These are phyloP conservation scores for Knoxia roxburghii DNA, from an alignment of 257 asterid species.

Conservation along the genomic window DNA sequence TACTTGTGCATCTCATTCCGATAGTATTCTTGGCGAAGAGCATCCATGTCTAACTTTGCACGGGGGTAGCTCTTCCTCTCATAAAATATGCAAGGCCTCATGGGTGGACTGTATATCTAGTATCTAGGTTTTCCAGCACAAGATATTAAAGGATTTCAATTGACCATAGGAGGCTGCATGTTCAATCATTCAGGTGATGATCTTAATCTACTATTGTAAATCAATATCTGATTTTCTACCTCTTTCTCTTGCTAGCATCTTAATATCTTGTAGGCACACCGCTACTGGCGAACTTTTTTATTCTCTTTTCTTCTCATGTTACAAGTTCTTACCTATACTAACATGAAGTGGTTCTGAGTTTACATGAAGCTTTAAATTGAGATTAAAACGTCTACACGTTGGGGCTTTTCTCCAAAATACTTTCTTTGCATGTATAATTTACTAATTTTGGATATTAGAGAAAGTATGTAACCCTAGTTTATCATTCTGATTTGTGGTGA, in stretches of 20 bases:
- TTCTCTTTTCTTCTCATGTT: constrained; percentile 1
- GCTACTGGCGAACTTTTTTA: not conserved
- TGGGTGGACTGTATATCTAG: not conserved
- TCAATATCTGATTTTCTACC: not conserved
- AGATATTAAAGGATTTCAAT: not conserved
- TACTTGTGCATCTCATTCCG: not conserved
- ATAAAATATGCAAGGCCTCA: constrained; percentile 6
- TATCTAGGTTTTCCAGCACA: not conserved
- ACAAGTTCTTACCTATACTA: not conserved
- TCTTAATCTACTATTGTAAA: not conserved
- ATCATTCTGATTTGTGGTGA: not conserved
- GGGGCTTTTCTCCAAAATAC: not conserved
- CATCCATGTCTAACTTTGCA: not conserved
- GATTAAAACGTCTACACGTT: not conserved
- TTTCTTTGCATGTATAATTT: not conserved
- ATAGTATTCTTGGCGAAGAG: not conserved
- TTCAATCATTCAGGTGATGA: constrained; percentile 12
- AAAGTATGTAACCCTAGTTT: not conserved
- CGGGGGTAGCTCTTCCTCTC: not conserved
- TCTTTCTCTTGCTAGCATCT: not conserved
- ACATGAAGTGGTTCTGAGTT: not conserved
- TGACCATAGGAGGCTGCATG: constrained; percentile 2
- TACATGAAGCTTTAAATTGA: constrained; percentile 1
- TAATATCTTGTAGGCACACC: not conserved
- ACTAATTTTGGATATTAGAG: not conserved